Conservation (phyloP, 108 stramenopile species). For the Licmophora abbreviata region DNA sequence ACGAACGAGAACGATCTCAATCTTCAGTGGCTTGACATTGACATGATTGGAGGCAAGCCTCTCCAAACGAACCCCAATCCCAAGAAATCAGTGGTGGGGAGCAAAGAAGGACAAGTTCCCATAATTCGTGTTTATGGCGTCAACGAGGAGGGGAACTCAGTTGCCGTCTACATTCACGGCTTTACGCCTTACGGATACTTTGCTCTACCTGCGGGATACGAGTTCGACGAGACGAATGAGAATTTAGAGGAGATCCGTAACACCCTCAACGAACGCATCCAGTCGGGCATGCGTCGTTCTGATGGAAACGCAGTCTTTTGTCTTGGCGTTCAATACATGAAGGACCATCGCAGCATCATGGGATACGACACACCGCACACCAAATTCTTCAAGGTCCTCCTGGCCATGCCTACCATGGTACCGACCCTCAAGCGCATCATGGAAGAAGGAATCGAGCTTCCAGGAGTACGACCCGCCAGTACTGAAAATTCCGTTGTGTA, state of each 20-base stretch:
- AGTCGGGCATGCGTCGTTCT: conserved; percentile 11
- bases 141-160: conserved; percentile 84
- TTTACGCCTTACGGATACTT: conserved; percentile 94
- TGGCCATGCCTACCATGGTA: conserved; percentile 89
- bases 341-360: conserved; percentile 69
- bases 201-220: conserved; percentile 51
- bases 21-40: conserved; percentile 97
- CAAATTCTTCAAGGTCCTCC: conserved; percentile 78
- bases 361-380: conserved; percentile 81
- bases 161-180: conserved; percentile 91
- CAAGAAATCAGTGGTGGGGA: conserved; percentile 44
- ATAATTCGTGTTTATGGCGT: conserved; percentile 94
- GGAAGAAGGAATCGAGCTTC: conserved; percentile 85
- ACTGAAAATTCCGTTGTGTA: conserved; percentile 7
- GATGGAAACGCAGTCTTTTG: conserved; percentile 22
- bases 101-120: conserved; percentile 66
- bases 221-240: conserved; percentile 37
- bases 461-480: conserved; percentile 36
- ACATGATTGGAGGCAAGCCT: conserved; percentile 81
- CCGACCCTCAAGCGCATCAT: conserved; percentile 86
- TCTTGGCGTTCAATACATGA: conserved; percentile 54
- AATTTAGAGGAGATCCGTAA: conserved; percentile 46
- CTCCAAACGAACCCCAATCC: conserved; percentile 66
- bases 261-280: conserved; percentile 15
- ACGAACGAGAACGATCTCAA: conserved; percentile 43